Evolutionary conservation across 192 early-diverging fungal genomes (phyloP).

Genomic region (Umbelopsis isabellina): DNA sequence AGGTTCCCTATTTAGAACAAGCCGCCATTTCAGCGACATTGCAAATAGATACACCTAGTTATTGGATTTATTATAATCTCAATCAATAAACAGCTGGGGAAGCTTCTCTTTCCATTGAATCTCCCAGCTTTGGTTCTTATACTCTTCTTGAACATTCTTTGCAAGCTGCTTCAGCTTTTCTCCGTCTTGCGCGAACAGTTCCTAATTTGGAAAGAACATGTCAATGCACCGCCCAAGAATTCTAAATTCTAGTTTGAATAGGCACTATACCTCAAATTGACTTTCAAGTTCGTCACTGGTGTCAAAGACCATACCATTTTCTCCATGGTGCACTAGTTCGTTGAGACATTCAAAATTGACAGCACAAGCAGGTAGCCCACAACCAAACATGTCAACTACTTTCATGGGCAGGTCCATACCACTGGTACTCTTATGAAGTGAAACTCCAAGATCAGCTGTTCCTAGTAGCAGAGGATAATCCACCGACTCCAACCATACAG

Average conservation of each 20-base stretch:
- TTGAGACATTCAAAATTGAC: slow-evolving; percentile 63
- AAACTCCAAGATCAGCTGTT: slow-evolving; percentile 91
- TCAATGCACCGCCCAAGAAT: not conserved
- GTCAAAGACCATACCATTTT: slow-evolving; percentile 73
- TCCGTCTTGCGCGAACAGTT: slow-evolving; percentile 17
- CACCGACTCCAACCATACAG: slow-evolving; percentile 78
- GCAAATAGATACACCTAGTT: not conserved
- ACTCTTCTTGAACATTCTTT: slow-evolving; percentile 22
- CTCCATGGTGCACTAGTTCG: slow-evolving; percentile 64
- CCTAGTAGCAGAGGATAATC: slow-evolving; percentile 89
- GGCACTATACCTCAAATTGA: slow-evolving; percentile 62
- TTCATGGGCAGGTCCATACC: slow-evolving; percentile 99
- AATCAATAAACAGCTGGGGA: slow-evolving; percentile 23
- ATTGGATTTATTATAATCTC: not conserved
- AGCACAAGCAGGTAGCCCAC: slow-evolving; percentile 88
- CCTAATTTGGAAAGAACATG: not conserved
- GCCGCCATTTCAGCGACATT: not conserved
- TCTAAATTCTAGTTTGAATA: slow-evolving; percentile 5
- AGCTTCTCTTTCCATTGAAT: slow-evolving; percentile 25
- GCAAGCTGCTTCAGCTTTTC: slow-evolving; percentile 17
- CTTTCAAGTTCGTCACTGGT: slow-evolving; percentile 57
- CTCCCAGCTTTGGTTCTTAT: slow-evolving; percentile 24
- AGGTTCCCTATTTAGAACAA: not conserved
- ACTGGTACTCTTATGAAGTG: slow-evolving; percentile 91
- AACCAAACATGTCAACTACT: slow-evolving; percentile 98